Evolutionary conservation across 768 basidiomycete species (phyloP).

Genomic region (Tricholoma bakamatsutake): DNA sequence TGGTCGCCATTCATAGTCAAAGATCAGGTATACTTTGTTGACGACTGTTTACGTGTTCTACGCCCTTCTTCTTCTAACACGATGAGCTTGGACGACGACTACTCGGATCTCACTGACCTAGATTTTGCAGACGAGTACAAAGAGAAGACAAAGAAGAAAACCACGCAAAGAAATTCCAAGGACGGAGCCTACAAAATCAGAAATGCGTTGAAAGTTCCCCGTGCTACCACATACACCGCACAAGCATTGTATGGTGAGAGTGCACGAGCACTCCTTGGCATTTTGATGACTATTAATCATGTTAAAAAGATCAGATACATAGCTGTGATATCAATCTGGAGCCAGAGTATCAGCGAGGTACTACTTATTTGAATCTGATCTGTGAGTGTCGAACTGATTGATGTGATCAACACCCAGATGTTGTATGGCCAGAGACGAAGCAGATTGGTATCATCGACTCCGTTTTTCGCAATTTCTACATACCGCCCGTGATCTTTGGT

Average conservation of each 20-base stretch:
- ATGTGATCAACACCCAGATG: slow-evolving; percentile 34
- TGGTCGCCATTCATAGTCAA: not conserved
- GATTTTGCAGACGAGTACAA: slow-evolving; percentile 20
- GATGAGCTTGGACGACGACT: slow-evolving; percentile 21
- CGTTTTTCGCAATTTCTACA: slow-evolving; percentile 71
- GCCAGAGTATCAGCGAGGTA: slow-evolving; percentile 76
- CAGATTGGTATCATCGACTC: slow-evolving; percentile 75
- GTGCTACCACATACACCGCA: slow-evolving; percentile 60
- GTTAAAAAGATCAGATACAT: slow-evolving; percentile 55
- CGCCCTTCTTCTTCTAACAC: not conserved
- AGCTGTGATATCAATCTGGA: slow-evolving; percentile 63
- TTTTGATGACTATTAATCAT: not conserved
- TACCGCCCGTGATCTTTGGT: slow-evolving; percentile 73
- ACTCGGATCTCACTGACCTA: slow-evolving; percentile 29
- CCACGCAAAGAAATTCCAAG: not conserved
- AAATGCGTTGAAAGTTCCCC: slow-evolving; percentile 47
- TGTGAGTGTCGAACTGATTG: not conserved
- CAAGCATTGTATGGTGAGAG: slow-evolving; percentile 53
- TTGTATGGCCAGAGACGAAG: slow-evolving; percentile 77
- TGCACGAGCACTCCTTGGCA: not conserved
- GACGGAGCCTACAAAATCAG: slow-evolving; percentile 25
- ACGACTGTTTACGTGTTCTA: slow-evolving; percentile 1
- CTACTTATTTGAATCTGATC: not conserved
- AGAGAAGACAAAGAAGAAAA: slow-evolving; percentile 15
- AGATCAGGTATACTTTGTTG: not conserved